Evolutionary conservation across 2,329 filamentous ascomycete species (phyloP).

Genomic region (Rhynchosporium secalis): DNA sequence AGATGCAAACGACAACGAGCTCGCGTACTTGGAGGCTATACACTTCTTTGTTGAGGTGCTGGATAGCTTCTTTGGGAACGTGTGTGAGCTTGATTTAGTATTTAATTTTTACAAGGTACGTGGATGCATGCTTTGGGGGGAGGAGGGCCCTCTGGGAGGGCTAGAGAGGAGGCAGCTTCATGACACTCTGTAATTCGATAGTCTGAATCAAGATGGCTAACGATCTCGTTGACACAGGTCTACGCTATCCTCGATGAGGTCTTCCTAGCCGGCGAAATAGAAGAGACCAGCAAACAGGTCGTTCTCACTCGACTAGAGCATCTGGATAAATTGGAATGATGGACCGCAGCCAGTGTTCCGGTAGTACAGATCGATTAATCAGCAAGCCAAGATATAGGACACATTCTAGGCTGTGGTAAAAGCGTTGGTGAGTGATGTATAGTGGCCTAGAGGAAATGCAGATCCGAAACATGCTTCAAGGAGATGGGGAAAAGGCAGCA

Average conservation of each 20-base stretch:
- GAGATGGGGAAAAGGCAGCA: no score
- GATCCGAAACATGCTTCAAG: no score
- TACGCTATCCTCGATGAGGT: conserved; percentile 99
- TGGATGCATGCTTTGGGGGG: not conserved
- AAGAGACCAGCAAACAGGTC: conserved; percentile 98
- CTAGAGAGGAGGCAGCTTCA: no score
- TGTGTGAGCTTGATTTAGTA: conserved; percentile 93
- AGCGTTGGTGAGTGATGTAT: no score
- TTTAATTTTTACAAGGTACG: conserved; percentile 73
- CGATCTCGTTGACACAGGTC: conserved; percentile 54
- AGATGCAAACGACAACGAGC: conserved; percentile 97
- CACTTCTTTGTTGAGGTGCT: conserved; percentile 99
- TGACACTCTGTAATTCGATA: not conserved
- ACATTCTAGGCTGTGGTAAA: not conserved
- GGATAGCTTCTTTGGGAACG: conserved; percentile 98
- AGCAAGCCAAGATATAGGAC: not conserved
- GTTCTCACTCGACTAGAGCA: conserved; percentile 93
- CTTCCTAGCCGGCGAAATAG: conserved; percentile 94
- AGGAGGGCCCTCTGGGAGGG: not conserved
- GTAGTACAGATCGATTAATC: not conserved
- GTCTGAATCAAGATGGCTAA: not conserved
- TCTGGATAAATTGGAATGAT: conserved; percentile 87
- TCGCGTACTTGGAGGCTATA: conserved; percentile 94
- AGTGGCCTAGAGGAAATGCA: no score
- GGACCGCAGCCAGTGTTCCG: not conserved